These are phyloP conservation scores for Phellinidium pouzarii DNA, from an alignment of 1,284 basidiomycete species.

Conservation along the genomic window DNA sequence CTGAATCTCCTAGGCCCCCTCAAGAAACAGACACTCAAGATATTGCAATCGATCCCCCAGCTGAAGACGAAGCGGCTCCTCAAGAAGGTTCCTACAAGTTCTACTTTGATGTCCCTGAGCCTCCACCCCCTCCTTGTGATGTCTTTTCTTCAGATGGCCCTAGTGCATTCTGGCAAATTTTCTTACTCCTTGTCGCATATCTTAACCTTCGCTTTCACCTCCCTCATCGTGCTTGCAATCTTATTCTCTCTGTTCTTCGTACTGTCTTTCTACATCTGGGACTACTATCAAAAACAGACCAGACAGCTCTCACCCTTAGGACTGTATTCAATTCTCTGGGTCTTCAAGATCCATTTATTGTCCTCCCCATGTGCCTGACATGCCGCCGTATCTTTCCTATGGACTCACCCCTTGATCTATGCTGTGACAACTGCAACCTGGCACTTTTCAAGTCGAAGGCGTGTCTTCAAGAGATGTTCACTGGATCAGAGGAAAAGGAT, in stretches of 20 bases:
- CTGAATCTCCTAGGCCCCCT: too few species aligned
- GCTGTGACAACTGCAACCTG: not conserved
- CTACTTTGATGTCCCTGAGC: too few species aligned
- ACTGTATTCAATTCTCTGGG: not conserved
- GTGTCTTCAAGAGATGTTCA: not conserved
- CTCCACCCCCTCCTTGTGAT: too few species aligned
- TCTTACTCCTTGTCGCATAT: not conserved
- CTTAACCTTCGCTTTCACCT: not conserved
- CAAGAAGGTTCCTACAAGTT: too few species aligned
- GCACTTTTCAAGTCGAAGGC: not conserved
- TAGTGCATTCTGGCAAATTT: not conserved
- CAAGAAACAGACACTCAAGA: too few species aligned
- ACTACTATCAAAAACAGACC: not conserved
- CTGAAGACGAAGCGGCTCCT: too few species aligned
- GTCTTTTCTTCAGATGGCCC: too few species aligned
- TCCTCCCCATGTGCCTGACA: conserved; percentile 4
- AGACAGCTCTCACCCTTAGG: not conserved
- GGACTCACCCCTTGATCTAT: not conserved
- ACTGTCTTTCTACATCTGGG: not conserved
- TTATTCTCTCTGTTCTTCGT: not conserved
- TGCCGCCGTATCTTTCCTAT: conserved; percentile 2
- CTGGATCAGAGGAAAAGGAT: not conserved
- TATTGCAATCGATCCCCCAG: too few species aligned
- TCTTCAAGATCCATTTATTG: conserved; percentile 1
- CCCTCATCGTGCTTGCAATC: not conserved